Conservation (phyloP, 2,329 filamentous ascomycete species). For the Aspergillus felis region DNA sequence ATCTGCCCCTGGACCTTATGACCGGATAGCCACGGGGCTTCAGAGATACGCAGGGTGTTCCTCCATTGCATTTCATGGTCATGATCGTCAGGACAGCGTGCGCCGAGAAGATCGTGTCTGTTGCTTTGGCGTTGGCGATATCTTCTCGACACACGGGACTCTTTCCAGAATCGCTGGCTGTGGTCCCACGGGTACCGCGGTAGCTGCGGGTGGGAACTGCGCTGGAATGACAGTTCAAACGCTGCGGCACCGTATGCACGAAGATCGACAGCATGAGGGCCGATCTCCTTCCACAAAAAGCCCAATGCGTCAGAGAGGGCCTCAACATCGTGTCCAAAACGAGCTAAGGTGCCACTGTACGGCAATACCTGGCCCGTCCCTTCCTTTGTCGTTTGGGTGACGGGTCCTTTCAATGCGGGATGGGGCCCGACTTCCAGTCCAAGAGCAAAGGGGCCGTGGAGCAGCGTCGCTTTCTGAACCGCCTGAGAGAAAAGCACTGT, state of each 20-base stretch:
- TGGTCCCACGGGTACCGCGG: constrained; percentile 7
- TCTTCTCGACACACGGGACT: constrained; percentile 2
- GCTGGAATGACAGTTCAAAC: neutral
- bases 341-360: neutral
- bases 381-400: constrained; percentile 18
- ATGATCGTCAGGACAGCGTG: constrained; percentile 1
- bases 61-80: constrained; percentile 12
- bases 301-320: constrained; percentile 8
- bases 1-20: constrained; percentile 20
- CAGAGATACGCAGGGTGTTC: constrained; percentile 12
- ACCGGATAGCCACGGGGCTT: constrained; percentile 22
- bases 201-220: neutral
- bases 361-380: neutral
- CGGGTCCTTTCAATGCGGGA: constrained; percentile 19
- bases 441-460: constrained; percentile 30
- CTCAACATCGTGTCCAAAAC: neutral
- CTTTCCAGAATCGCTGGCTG: neutral
- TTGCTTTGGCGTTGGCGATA: neutral
- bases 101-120: constrained; percentile 4
- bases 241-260: neutral
- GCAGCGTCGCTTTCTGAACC: constrained; percentile 7
- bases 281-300: constrained; percentile 4
- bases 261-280: neutral
- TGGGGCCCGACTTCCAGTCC: constrained; percentile 25
- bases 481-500: constrained; percentile 32